Evolutionary conservation across 306 rosid genomes (phyloP), one percentile per base, ranked within the genome.

Genomic region (Gastrolobium villosum): DNA sequence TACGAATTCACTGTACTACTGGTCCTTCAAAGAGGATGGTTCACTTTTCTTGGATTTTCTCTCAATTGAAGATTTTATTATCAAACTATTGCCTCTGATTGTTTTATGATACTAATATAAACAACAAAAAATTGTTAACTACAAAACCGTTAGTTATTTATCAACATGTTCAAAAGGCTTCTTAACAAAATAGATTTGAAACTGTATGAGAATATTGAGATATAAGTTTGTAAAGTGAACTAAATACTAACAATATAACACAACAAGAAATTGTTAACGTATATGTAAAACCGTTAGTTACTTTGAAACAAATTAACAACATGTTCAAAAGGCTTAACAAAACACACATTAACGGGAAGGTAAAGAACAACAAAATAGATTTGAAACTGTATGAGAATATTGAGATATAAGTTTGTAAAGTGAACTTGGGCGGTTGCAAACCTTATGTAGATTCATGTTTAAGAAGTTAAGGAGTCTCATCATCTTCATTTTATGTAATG

Each of bases 61-160:
- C 41, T 74, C 53, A 67, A 30, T 57, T 81, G 8, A 57, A 74
- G 46, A 37, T 48, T 52, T 52, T 52, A 39, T 10, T 20, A 9
- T 11, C 30, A 59, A 48, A 57, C 37, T 11, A 11, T 62, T 75
- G 13, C 10, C 39, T 39, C 1, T 0, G 31, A 67, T 67, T 30
- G 7, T 70, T 59, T 69, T 32, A 28, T 53, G 69, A 61, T 77
- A 70, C 72, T 7, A 14, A 37, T 20, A 44, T 35, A 43, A 75
- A 36, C 57, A 14, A 43, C 54, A 71, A 52, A 39, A 61, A 44
- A 5, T 54, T 32, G 26, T 65, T 10, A 26, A 20, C 53, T 61
- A 34, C 45, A 32, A 28, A 45, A 8, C 10, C 70, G 62, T 52
- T 62, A 75, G n/a, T 70, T 36, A 49, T 44, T 59, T 14, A 70